These are phyloP conservation scores for Dendrocalamus sinicus DNA, from an alignment of 176 grass and related monocot species.

Conservation along the genomic window DNA sequence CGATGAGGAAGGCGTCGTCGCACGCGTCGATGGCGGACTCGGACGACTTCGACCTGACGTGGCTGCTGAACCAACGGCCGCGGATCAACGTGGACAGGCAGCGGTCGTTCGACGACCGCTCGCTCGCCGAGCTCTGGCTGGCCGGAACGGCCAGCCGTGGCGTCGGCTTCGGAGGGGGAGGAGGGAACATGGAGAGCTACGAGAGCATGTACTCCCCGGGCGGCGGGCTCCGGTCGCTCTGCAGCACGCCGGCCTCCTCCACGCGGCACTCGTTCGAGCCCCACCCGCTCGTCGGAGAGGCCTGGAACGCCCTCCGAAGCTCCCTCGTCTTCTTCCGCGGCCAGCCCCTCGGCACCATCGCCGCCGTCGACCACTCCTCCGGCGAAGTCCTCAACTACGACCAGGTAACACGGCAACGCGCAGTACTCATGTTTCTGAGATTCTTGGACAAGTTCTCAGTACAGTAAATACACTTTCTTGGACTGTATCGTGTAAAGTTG, in stretches of 20 bases:
- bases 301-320: constrained; percentile 80
- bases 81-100: constrained; percentile 85
- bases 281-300: constrained; percentile 75
- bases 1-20: constrained; percentile 61
- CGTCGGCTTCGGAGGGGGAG: background rate
- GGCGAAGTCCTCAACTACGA: constrained; percentile 91
- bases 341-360: constrained; percentile 84
- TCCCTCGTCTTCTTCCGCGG: constrained; percentile 74
- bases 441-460: background rate
- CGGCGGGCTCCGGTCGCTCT: constrained; percentile 53
- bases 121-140: constrained; percentile 62
- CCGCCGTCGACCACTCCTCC: constrained; percentile 79
- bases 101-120: constrained; percentile 85
- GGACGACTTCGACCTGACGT: constrained; percentile 78
- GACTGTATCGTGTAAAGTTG: background rate
- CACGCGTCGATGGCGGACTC: constrained; percentile 64
- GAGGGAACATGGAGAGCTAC: constrained; percentile 49
- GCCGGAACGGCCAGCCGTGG: constrained; percentile 39
- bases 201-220: constrained; percentile 79
- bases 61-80: constrained; percentile 69
- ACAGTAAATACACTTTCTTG: constrained; percentile 25
- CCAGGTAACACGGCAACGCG: constrained; percentile 52
- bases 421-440: background rate
- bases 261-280: constrained; percentile 77
- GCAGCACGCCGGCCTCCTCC: constrained; percentile 68